Evolutionary conservation across 2,329 filamentous ascomycete genomes (phyloP).

Genomic region (Fusarium buharicum): DNA sequence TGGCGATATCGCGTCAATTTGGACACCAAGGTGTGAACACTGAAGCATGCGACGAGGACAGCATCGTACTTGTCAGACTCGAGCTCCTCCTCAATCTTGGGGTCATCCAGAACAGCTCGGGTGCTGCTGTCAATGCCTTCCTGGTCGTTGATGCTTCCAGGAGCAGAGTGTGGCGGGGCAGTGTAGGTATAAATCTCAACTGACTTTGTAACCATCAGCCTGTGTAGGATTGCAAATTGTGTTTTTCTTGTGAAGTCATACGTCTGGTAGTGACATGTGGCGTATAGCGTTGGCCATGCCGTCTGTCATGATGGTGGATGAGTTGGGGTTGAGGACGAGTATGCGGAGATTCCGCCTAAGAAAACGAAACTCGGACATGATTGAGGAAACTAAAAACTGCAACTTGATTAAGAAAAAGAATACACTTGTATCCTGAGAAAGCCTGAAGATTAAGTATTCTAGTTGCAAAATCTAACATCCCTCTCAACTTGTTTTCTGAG

Average conservation of each 20-base stretch:
- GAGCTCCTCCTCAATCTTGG: conserved; percentile 53
- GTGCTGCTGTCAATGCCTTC: conserved; percentile 73
- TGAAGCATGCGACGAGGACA: conserved; percentile 91
- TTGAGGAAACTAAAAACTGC: not conserved
- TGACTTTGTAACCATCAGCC: conserved; percentile 50
- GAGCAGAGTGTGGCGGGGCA: conserved; percentile 65
- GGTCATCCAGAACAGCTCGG: conserved; percentile 67
- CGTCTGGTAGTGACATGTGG: conserved; percentile 49
- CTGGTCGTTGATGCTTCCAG: conserved; percentile 81
- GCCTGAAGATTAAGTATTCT: not conserved
- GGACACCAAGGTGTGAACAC: conserved; percentile 79
- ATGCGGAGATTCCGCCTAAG: conserved; percentile 54
- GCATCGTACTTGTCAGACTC: conserved; percentile 68
- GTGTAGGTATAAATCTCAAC: conserved; percentile 72
- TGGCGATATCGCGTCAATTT: conserved; percentile 58
- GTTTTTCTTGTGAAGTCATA: conserved; percentile 20
- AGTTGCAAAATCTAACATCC: not conserved
- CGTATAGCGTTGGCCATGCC: conserved; percentile 65
- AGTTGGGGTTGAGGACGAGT: conserved; percentile 84
- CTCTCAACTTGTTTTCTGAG: conserved; percentile 4
- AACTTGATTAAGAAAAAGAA: not conserved
- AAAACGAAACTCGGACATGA: conserved; percentile 39
- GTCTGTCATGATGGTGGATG: conserved; percentile 76
- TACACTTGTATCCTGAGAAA: not conserved
- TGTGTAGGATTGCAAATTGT: conserved; percentile 9